phyloP scores from a whole-genome alignment of 2,329 filamentous ascomycete species.

The Xylariaceae sp. region DNA sequence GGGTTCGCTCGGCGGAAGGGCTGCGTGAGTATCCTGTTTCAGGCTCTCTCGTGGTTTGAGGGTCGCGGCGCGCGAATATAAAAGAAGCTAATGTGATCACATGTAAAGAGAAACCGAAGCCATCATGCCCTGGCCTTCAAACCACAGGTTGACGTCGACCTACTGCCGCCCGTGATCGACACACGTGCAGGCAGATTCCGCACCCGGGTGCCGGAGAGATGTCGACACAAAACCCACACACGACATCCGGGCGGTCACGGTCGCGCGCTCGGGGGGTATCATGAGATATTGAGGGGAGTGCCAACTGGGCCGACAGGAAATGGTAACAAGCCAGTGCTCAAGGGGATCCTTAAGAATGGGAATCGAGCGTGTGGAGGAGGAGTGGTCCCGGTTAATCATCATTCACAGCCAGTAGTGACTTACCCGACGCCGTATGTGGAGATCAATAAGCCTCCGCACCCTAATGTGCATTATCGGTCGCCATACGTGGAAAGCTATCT shows the following conservation, averaged over 20 bases:
- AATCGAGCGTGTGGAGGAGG: too few species aligned
- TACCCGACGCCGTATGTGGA: too few species aligned
- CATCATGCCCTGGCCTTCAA: slow-evolving; percentile 19
- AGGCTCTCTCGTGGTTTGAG: background rate
- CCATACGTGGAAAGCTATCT: too few species aligned
- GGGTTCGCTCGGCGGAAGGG: slow-evolving; percentile 9
- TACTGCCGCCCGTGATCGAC: slow-evolving; percentile 6
- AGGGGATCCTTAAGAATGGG: too few species aligned
- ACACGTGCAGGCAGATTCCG: slow-evolving; percentile 7
- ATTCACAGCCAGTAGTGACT: too few species aligned
- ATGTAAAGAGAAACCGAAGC: slow-evolving; percentile 4
- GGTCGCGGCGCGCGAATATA: too few species aligned
- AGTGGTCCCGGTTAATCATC: too few species aligned
- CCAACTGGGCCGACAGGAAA: background rate
- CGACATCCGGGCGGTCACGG: background rate
- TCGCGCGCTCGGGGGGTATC: background rate
- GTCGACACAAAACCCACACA: background rate
- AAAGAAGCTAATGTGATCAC: slow-evolving; percentile 1
- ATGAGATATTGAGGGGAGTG: background rate
- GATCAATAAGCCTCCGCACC: too few species aligned
- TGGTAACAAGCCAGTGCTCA: too few species aligned
- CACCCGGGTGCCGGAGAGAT: slow-evolving; percentile 4
- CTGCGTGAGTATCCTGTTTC: slow-evolving; percentile 11
- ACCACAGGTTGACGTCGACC: slow-evolving; percentile 10
- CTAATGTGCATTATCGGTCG: too few species aligned